Conservation (phyloP, 1,284 basidiomycete species). For the Puccinia hordei region DNA sequence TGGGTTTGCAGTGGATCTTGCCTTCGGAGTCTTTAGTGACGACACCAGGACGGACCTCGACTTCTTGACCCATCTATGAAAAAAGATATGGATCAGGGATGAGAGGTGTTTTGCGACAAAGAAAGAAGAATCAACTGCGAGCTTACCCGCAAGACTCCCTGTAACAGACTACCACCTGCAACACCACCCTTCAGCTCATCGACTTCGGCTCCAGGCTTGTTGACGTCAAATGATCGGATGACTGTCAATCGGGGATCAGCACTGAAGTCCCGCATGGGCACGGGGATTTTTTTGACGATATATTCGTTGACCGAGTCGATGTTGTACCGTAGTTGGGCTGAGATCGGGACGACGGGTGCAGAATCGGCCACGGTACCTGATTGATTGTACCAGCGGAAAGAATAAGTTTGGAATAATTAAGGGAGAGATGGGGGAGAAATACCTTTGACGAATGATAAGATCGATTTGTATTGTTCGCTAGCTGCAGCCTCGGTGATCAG, state of each 20-base stretch:
- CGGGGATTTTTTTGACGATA: slow-evolving; percentile 93
- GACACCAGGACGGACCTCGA: slow-evolving; percentile 95
- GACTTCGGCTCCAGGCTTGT: slow-evolving; percentile 96
- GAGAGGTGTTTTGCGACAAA: neutral
- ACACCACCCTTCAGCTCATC: slow-evolving; percentile 97
- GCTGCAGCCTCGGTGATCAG: slow-evolving; percentile 88
- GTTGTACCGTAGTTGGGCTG: slow-evolving; percentile 97
- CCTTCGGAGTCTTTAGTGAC: slow-evolving; percentile 93
- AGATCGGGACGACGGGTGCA: slow-evolving; percentile 97
- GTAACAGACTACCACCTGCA: slow-evolving; percentile 92
- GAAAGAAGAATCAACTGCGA: neutral
- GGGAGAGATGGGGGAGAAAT: slow-evolving; percentile 42
- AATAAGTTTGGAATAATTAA: neutral
- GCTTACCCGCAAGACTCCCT: slow-evolving; percentile 73
- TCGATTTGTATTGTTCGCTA: slow-evolving; percentile 88
- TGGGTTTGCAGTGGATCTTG: slow-evolving; percentile 86
- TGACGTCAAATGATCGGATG: slow-evolving; percentile 99
- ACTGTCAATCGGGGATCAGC: slow-evolving; percentile 91
- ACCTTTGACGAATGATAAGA: slow-evolving; percentile 89
- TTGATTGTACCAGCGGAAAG: neutral
- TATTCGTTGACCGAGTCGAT: slow-evolving; percentile 99
- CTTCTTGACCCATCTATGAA: slow-evolving; percentile 76
- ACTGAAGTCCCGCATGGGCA: slow-evolving; percentile 88
- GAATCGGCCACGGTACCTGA: slow-evolving; percentile 91
- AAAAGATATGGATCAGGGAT: neutral